These are phyloP conservation scores for Schizophyllum commune DNA, from an alignment of 1,284 basidiomycete species.

Conservation along the genomic window DNA sequence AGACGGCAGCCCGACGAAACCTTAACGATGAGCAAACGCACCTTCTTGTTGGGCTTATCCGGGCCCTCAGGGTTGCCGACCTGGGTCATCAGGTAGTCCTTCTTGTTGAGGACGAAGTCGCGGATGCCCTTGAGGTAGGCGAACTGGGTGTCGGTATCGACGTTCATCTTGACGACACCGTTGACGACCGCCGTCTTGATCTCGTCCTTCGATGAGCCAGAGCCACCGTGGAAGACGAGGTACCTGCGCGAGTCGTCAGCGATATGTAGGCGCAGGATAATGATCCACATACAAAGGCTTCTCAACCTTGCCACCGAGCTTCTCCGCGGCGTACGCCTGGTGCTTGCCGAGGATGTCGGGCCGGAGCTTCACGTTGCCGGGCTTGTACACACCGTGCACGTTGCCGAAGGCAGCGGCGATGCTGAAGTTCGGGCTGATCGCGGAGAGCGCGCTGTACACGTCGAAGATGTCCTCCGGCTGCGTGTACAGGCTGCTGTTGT, in stretches of 20 bases:
- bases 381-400: constrained; percentile 95
- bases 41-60: constrained; percentile 98
- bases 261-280: background rate
- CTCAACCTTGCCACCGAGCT: constrained; percentile 60
- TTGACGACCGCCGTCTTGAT: constrained; percentile 88
- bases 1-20: background rate
- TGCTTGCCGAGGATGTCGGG: constrained; percentile 93
- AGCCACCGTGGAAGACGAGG: constrained; percentile 99
- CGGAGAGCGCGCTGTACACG: constrained; percentile 78
- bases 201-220: constrained; percentile 95
- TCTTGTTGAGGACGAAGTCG: constrained; percentile 81
- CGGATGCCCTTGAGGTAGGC: constrained; percentile 90
- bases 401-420: constrained; percentile 97
- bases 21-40: constrained; percentile 16
- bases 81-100: constrained; percentile 80
- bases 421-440: constrained; percentile 91
- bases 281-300: constrained; percentile 69
- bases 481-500: constrained; percentile 93
- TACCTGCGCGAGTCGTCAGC: constrained; percentile 42
- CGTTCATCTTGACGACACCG: constrained; percentile 98
- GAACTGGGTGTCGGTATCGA: constrained; percentile 91
- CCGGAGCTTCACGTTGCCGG: constrained; percentile 87
- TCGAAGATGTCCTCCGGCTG: constrained; percentile 97
- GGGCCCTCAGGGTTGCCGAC: constrained; percentile 91
- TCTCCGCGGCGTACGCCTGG: constrained; percentile 71